Conservation (phyloP, 2,329 filamentous ascomycete species). For the Rutstroemia sydowiana region DNA sequence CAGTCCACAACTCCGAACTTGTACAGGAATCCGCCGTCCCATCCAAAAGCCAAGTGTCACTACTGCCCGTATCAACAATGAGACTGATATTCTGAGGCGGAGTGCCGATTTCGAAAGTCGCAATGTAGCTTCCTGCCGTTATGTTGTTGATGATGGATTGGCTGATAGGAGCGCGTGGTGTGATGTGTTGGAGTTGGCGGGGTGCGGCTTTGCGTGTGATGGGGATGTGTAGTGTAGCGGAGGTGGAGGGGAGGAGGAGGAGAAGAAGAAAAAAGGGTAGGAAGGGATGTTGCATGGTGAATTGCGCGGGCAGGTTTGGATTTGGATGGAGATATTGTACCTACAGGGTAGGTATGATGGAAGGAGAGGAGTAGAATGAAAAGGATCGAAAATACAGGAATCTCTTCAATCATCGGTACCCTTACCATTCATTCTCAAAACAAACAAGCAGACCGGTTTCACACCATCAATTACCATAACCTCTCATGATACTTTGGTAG, state of each 20-base stretch:
- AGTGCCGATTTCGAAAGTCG: constrained; percentile 48
- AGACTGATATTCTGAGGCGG: constrained; percentile 47
- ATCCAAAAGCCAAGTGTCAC: constrained; percentile 48
- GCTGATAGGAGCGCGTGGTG: constrained; percentile 13
- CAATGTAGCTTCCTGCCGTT: constrained; percentile 40
- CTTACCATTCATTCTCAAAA: too few species aligned
- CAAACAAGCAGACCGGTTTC: too few species aligned
- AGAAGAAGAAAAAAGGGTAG: background rate
- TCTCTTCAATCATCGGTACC: too few species aligned
- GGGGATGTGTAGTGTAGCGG: background rate
- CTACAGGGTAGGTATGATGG: too few species aligned
- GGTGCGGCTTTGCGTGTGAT: background rate
- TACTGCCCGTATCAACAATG: constrained; percentile 54
- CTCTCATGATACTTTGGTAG: too few species aligned
- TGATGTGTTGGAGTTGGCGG: background rate
- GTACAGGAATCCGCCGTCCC: constrained; percentile 29
- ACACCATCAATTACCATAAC: too few species aligned
- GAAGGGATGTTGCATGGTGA: background rate
- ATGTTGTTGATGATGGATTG: constrained; percentile 39
- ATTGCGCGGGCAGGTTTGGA: background rate
- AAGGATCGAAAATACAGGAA: too few species aligned
- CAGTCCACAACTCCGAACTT: constrained; percentile 7
- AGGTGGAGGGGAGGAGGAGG: background rate
- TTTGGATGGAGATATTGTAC: too few species aligned
- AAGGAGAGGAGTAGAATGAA: too few species aligned